Conservation (phyloP, 1,139 yeast species). For the Geotrichum citri-aurantii region DNA sequence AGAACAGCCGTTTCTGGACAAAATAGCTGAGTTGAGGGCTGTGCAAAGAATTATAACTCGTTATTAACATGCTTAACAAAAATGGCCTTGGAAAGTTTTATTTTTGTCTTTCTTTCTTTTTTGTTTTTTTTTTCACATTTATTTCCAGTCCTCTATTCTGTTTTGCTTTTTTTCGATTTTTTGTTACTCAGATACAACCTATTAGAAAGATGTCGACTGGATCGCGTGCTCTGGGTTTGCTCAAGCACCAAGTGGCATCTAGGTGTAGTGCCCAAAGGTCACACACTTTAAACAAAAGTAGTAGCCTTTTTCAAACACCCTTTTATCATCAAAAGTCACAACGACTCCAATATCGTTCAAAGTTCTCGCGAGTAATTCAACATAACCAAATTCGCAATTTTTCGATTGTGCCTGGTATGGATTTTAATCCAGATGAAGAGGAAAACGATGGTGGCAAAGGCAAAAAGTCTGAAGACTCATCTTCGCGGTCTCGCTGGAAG, state of each 20-base stretch:
- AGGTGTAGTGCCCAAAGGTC: neutral
- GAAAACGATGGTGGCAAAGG: neutral
- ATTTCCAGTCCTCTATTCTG: neutral
- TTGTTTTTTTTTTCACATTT: neutral
- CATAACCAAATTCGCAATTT: neutral
- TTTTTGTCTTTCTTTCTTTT: neutral
- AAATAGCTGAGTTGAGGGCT: neutral
- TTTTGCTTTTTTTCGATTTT: neutral
- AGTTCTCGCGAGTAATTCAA: neutral
- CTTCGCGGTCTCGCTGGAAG: constrained; percentile 8
- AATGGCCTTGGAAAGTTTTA: neutral
- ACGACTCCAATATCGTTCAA: neutral
- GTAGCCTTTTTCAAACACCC: neutral
- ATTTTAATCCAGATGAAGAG: constrained; percentile 3
- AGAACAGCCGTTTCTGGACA: neutral
- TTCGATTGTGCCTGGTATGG: constrained; percentile 12
- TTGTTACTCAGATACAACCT: neutral
- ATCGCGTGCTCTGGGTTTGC: neutral
- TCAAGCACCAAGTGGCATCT: neutral
- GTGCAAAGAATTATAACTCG: neutral
- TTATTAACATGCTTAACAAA: neutral
- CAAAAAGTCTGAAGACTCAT: neutral
- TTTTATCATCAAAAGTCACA: neutral
- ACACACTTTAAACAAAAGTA: neutral
- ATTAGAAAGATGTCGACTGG: neutral